Percentiles rank a stretch among this genome's conserved stretches.
These are phyloP conservation scores for Gymnopus androsaceus DNA, from an alignment of 1,284 basidiomycete genomes.

Conservation along the genomic window DNA sequence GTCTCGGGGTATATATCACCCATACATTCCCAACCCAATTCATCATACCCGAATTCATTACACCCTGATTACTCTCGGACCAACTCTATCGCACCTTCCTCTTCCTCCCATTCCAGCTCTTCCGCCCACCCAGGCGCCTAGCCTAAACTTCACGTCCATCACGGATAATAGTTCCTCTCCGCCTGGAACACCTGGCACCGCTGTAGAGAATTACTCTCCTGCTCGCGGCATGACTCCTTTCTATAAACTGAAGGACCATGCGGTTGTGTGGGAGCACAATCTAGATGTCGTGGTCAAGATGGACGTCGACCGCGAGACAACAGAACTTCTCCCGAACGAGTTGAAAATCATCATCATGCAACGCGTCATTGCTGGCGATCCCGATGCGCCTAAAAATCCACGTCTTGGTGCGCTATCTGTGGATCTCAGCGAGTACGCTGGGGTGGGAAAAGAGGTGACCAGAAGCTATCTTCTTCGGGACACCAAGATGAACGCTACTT, in stretches of 20 bases:
- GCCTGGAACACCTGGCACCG: constrained; percentile 9
- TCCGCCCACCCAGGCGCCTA: constrained; percentile 17
- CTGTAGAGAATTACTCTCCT: constrained; percentile 27
- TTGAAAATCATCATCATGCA: constrained; percentile 72
- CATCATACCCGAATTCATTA: constrained; percentile 18
- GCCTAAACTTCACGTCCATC: background rate
- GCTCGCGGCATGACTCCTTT: constrained; percentile 61
- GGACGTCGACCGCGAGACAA: constrained; percentile 58
- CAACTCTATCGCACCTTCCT: background rate
- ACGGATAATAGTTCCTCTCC: background rate
- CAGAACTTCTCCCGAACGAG: constrained; percentile 53
- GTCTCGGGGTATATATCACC: constrained; percentile 26
- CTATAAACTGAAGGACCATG: constrained; percentile 59
- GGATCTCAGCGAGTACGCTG: constrained; percentile 78
- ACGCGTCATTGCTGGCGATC: constrained; percentile 56
- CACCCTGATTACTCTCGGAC: constrained; percentile 20
- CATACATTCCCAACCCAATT: constrained; percentile 20
- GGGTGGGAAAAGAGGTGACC: constrained; percentile 58
- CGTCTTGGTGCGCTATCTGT: constrained; percentile 67
- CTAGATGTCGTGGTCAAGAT: constrained; percentile 63
- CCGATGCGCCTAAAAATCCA: constrained; percentile 53
- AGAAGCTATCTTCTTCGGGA: constrained; percentile 72
- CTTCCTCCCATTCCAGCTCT: constrained; percentile 21
- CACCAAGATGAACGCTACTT: constrained; percentile 78
- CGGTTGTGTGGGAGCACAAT: constrained; percentile 57